Conservation (phyloP, 192 early-diverging fungal species). For the Podila epicladia region DNA sequence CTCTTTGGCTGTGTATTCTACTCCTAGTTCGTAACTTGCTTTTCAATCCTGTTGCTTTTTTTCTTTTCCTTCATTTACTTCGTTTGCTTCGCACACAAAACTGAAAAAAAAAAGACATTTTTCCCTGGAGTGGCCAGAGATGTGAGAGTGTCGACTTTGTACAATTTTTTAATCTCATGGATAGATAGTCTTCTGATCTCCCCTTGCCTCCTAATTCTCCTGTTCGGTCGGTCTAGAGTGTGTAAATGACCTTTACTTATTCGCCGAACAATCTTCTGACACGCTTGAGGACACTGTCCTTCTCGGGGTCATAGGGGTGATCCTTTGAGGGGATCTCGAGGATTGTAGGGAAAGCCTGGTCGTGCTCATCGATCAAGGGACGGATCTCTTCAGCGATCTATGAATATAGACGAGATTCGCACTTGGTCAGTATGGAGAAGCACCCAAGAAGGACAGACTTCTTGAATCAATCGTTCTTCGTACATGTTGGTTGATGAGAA, state of each 20-base stretch:
- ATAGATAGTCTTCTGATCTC: no score
- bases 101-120: no score
- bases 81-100: neutral
- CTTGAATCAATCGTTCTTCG: constrained; percentile 3
- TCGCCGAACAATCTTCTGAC: constrained; percentile 85
- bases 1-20: neutral
- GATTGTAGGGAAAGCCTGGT: constrained; percentile 94
- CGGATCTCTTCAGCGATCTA: constrained; percentile 95
- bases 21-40: neutral
- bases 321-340: constrained; percentile 99
- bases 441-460: no score
- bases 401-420: neutral
- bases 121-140: no score
- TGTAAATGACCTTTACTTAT: constrained; percentile 56
- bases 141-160: no score
- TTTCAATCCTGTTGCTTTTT: neutral
- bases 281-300: constrained; percentile 87
- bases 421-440: neutral
- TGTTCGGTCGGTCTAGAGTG: no score
- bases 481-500: constrained; percentile 97
- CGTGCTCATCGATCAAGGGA: constrained; percentile 87
- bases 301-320: constrained; percentile 90
- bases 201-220: neutral
- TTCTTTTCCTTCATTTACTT: neutral
- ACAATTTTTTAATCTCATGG: no score